Base-by-base conservation (phyloP, 257 asterid genomes). In the Solanum arcanum region DNA sequence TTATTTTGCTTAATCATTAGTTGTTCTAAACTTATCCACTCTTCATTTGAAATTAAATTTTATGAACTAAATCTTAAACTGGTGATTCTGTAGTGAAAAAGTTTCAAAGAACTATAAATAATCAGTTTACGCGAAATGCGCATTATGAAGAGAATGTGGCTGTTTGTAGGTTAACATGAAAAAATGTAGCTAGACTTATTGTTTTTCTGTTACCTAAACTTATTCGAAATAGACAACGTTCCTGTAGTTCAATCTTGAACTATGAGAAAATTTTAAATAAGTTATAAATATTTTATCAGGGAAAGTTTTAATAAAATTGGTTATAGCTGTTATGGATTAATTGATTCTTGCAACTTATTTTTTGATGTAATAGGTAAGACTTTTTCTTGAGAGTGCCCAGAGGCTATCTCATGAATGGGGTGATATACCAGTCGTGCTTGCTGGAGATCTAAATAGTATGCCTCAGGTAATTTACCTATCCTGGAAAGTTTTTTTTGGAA, bases 351-450 rank as follows among this genome's bases (percentile, higher is more conserved):
- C 74, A 42, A 59, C 86, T 37, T 14, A 83, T 8, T 20, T 37
- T 37, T n/a, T 64, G 8, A 31, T 59, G 72, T 80, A 88, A 88
- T 90, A 96, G 98, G 88, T 93, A 92, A 92, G 98, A 87, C 87
- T 96, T 60, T 91, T 93, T 90, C 94, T 95, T 88, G 95, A 94
- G 91, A 96, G 89, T 90, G 98, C 98, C 80, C 90, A 92, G 86
- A 90, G 90, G 86, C 88, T 96, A 88, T 96, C 99, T 76, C 90
- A 89, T 86, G 91, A 93, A 89, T 95, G 98, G 97, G 99, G 98
- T 82, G 82, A 88, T 89, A 95, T 95, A 89, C 98, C 99, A 1
- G 94, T 93, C 41, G 92, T 95, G 83, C 85, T 95, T 74, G 88
- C 93, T 52, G 99, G 98, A 88, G 98, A 95, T 88, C 86, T 95